Conservation (phyloP, 805 yeast genomes). For the Candida hispaniensis region DNA sequence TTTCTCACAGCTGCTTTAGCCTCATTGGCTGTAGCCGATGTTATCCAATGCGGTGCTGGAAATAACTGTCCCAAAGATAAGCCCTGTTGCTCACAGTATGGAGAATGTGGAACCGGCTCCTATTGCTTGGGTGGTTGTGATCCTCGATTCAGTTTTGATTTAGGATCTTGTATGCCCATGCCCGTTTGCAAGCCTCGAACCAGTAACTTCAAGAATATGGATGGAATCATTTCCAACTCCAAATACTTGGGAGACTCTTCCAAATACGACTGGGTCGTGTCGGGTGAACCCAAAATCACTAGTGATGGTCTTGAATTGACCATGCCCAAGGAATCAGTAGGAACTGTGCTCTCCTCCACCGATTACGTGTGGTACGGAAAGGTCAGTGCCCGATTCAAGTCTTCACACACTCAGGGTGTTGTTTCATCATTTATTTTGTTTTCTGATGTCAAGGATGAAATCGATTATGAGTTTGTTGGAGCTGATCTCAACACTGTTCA, state of each 20-base stretch:
- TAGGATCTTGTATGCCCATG: constrained; percentile 73
- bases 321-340: constrained; percentile 66
- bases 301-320: constrained; percentile 54
- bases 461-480: constrained; percentile 83
- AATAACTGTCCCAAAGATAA: constrained; percentile 55
- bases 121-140: constrained; percentile 85
- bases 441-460: constrained; percentile 82
- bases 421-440: constrained; percentile 70
- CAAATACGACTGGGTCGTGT: constrained; percentile 57
- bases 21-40: constrained; percentile 23
- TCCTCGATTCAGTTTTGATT: constrained; percentile 53
- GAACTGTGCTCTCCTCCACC: constrained; percentile 73
- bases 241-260: constrained; percentile 61
- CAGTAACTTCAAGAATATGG: constrained; percentile 25
- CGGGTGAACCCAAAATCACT: constrained; percentile 38
- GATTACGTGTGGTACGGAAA: constrained; percentile 83
- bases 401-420: constrained; percentile 72
- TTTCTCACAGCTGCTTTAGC: constrained; percentile 15
- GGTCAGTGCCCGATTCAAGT: constrained; percentile 53
- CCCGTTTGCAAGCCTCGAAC: constrained; percentile 51
- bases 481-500: constrained; percentile 55
- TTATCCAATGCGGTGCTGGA: constrained; percentile 42
- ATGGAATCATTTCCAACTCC: constrained; percentile 29
- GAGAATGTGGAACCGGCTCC: constrained; percentile 67
- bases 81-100: constrained; percentile 85